Base-by-base conservation (phyloP, 139 green algal genomes). In the Picochlorum sp. region DNA sequence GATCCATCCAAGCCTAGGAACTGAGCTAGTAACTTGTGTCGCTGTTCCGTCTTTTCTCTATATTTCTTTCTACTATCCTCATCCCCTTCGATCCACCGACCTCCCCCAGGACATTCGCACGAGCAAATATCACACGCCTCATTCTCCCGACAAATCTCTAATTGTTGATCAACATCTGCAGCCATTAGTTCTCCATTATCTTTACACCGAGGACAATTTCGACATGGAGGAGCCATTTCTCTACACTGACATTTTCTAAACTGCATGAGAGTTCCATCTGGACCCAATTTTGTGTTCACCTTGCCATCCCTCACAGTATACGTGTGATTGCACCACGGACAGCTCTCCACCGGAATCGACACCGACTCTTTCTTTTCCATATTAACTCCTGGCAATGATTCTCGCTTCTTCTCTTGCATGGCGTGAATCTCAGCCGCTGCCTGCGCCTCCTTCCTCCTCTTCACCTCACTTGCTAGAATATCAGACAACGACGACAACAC, bases 241-340 rank as follows among this genome's bases (percentile, higher is more conserved):
- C 72, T 54, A 67, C 75, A 82, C 63, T 81, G 71, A 60, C 75
- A 82, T 60, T 78, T 78, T 6, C 75, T 68, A 62, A 81, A 58
- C 45, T 82, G 75, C 62, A 80, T 63, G 26, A 74, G 70, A 34
- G 57, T 54, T 51, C 75, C 75, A 1, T 54, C 20, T 1, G 41
- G 37, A 55, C 76, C 67, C 24, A 66, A 24, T 59, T 67, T 59
- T 21, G 26, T 63, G 11, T 54, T 20, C 15, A 75, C 74, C 56
- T 74, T 63, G 10, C 75, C 75, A 62, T 82, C 75, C 1, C 75
- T 49, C 20, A 82, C 75, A 23, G 75, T 82, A 66, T 82, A 82
- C 28, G 45, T 45, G 65, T 82, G 75, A 4, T 34, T 41, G 60
- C 75, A 82, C 51, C 64, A 82, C 24, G 75, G 75, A 72, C 75